These are phyloP conservation scores for Typha latifolia DNA, from an alignment of 176 grass and related monocot genomes.

Conservation along the genomic window DNA sequence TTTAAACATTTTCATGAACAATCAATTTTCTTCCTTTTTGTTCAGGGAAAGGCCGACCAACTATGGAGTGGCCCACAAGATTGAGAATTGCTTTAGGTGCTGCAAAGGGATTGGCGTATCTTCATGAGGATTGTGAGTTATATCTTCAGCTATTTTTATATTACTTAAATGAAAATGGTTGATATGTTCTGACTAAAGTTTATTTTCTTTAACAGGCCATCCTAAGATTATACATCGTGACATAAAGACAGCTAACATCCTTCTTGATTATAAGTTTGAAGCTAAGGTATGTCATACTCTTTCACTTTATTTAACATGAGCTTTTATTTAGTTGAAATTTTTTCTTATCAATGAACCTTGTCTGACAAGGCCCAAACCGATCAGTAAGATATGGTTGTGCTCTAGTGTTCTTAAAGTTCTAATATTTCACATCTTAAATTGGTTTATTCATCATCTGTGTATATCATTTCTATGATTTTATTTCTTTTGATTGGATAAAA, in stretches of 20 bases:
- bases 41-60: slow-evolving; percentile 40
- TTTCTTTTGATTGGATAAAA: too few relatives aligned
- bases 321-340: slow-evolving; percentile 2
- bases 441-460: too few relatives aligned
- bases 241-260: slow-evolving; percentile 73
- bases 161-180: not conserved
- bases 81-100: slow-evolving; percentile 71
- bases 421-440: too few relatives aligned
- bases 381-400: too few relatives aligned
- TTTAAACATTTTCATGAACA: not conserved
- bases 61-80: slow-evolving; percentile 66
- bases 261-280: slow-evolving; percentile 71
- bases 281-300: slow-evolving; percentile 41
- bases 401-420: too few relatives aligned
- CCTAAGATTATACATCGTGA: slow-evolving; percentile 80
- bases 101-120: slow-evolving; percentile 76
- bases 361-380: not conserved
- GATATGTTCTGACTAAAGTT: not conserved
- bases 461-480: too few relatives aligned
- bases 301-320: not conserved
- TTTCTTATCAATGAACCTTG: not conserved
- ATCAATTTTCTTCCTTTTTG: slow-evolving; percentile 6
- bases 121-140: slow-evolving; percentile 87
- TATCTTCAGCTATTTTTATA: slow-evolving; percentile 3
- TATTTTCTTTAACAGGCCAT: slow-evolving; percentile 43